These are phyloP conservation scores for Scytalidium lignicola DNA, from an alignment of 2,329 filamentous ascomycete genomes.

Conservation along the genomic window DNA sequence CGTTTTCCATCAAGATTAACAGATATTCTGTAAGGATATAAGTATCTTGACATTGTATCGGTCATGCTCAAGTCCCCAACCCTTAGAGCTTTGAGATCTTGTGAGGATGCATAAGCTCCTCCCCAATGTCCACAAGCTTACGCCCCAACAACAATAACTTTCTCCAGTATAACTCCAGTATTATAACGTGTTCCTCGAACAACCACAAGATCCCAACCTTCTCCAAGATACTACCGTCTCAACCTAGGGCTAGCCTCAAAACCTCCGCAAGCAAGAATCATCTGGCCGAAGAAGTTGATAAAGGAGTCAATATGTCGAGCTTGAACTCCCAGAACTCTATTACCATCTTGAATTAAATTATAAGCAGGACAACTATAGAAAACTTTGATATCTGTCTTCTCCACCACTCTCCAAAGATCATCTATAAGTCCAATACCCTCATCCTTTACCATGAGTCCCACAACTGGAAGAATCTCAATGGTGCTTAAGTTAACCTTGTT, in stretches of 20 bases:
- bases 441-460: neutral
- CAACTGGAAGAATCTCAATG: neutral
- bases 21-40: slow-evolving; percentile 63
- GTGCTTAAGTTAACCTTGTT: neutral
- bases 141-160: slow-evolving; percentile 45
- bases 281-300: slow-evolving; percentile 33
- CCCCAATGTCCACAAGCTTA: slow-evolving; percentile 52
- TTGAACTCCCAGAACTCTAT: slow-evolving; percentile 40
- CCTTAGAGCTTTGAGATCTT: slow-evolving; percentile 53
- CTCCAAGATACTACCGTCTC: slow-evolving; percentile 47
- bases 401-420: neutral
- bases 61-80: slow-evolving; percentile 50
- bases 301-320: slow-evolving; percentile 50
- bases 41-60: slow-evolving; percentile 62
- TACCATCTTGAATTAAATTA: slow-evolving; percentile 48
- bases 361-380: neutral
- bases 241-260: slow-evolving; percentile 56
- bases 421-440: neutral
- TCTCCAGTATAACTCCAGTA: slow-evolving; percentile 49
- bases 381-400: neutral
- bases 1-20: slow-evolving; percentile 51
- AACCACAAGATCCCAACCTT: slow-evolving; percentile 54
- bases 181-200: slow-evolving; percentile 61
- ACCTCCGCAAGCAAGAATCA: slow-evolving; percentile 55
- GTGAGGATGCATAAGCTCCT: slow-evolving; percentile 58